phyloP scores from a whole-genome alignment of 164 flowering plant genomes.

The Tinospora cordifolia region DNA sequence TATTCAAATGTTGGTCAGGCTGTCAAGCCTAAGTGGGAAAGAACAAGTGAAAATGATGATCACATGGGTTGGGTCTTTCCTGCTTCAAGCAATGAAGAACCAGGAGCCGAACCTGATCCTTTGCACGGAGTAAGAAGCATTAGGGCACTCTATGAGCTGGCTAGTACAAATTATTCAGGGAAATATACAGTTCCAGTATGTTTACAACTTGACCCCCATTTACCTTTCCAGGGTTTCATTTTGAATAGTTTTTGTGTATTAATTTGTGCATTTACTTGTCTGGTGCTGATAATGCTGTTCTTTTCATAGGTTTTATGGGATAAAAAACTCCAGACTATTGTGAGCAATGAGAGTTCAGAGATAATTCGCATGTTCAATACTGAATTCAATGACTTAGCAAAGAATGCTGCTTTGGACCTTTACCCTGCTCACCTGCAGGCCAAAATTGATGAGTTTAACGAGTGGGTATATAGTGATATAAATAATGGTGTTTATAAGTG shows the following conservation, averaged over 20 bases:
- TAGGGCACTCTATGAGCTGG: conserved; percentile 77
- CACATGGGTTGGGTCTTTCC: conserved; percentile 98
- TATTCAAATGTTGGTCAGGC: conserved; percentile 34
- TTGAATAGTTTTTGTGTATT: not conserved
- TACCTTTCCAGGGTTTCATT: not conserved
- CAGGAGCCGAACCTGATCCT: conserved; percentile 77
- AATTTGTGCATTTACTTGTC: not conserved
- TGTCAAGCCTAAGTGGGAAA: conserved; percentile 78
- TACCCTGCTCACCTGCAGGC: conserved; percentile 65
- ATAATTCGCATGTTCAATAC: conserved; percentile 85
- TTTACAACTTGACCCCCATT: not conserved
- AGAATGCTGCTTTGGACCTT: conserved; percentile 66
- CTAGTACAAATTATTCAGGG: conserved; percentile 74
- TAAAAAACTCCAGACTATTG: conserved; percentile 78
- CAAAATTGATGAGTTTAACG: conserved; percentile 63
- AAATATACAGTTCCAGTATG: conserved; percentile 92
- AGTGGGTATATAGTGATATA: conserved; percentile 68
- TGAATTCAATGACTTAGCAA: conserved; percentile 79
- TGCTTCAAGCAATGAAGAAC: conserved; percentile 47
- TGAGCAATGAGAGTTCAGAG: conserved; percentile 86
- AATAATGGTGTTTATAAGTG: conserved; percentile 94
- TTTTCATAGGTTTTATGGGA: conserved; percentile 81
- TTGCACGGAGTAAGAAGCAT: conserved; percentile 67
- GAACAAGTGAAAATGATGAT: conserved; percentile 75
- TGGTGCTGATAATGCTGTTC: not conserved